Evolutionary conservation across 1,284 basidiomycete species (phyloP), one percentile per base, ranked within the genome.

Genomic region (Wolfiporia cocos): DNA sequence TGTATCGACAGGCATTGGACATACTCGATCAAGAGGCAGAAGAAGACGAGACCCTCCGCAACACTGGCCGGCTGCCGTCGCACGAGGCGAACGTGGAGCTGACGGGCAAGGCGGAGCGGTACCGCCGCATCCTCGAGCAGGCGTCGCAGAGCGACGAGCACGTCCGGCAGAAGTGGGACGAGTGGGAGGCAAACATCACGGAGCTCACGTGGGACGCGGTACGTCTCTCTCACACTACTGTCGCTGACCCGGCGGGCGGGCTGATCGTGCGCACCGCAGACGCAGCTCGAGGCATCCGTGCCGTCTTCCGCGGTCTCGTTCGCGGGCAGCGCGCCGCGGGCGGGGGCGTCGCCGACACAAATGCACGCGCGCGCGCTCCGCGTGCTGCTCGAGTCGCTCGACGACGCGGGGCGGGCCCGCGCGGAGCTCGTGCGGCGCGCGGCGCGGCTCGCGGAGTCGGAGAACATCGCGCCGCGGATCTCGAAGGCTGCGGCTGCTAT

Each of bases 11-110:
- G 89, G 81, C 90, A 0, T 75, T 92, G 69, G 90, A 92, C 53
- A 78, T 93, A 11, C 68, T 98, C 9, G 92, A 95, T 53, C 80
- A 80, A 41, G 94, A 98, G 64, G 87, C 87, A 15, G 84, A 83
- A 3, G 90, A 94, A 59, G 92, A 97, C 54, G 90, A 92, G 65
- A 62, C 71, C 34, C 64, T 81, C 45, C 73, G 79, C 42, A 53
- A 60, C 37, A 56, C 79, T 34, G 66, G 70, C 46, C 71, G 89
- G 12, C 65, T 65, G 1, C 75, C 82, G 2, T 96, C 92, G 0
- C 74, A 86, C 53, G 74, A 86, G 52, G 87, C 86, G n/a, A 94
- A 94, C 52, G 61, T 65, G 14, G 77, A 83, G 20, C 70, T 95
- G 2, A 74, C 82, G 12, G 70, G 72, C 46, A 88, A 88, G 53